Evolutionary conservation across 78 protist genomes (phyloP).

Genomic region (Cyanophora paradoxa): DNA sequence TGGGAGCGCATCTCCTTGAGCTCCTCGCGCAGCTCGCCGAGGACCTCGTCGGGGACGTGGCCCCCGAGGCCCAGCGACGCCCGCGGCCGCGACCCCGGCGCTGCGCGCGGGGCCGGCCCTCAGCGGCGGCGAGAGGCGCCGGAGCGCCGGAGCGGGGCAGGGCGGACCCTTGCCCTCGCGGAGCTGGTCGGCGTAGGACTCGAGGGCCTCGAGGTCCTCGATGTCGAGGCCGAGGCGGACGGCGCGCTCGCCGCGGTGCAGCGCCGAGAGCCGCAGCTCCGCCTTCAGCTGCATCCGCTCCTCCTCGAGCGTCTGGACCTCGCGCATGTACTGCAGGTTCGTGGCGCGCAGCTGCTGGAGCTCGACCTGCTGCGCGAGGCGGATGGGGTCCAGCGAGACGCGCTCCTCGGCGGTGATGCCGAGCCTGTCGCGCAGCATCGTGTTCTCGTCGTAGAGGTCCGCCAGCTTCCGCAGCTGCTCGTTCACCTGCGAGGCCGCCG

Average conservation of each 20-base stretch:
- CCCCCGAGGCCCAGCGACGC: too few relatives aligned
- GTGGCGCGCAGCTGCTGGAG: neutral
- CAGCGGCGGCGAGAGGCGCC: too few relatives aligned
- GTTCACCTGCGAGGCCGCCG: too few relatives aligned
- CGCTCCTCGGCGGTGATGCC: neutral
- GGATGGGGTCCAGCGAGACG: neutral
- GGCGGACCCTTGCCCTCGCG: too few relatives aligned
- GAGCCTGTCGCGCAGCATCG: neutral
- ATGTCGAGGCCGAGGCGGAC: neutral
- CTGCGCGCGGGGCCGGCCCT: too few relatives aligned
- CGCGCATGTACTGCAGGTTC: neutral
- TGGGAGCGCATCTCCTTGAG: too few relatives aligned
- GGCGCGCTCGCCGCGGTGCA: conserved; percentile 5
- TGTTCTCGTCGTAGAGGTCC: neutral
- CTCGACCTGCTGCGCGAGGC: neutral
- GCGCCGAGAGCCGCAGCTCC: neutral
- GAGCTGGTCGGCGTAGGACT: too few relatives aligned
- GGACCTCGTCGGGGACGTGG: too few relatives aligned
- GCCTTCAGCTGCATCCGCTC: neutral
- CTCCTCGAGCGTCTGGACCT: neutral
- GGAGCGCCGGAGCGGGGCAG: too few relatives aligned
- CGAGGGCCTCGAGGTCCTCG: neutral
- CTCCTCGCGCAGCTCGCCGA: too few relatives aligned
- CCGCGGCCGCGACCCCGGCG: too few relatives aligned
- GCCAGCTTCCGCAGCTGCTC: neutral